These are phyloP conservation scores for Hansfordia pulvinata DNA, from an alignment of 2,329 filamentous ascomycete species.

Conservation along the genomic window DNA sequence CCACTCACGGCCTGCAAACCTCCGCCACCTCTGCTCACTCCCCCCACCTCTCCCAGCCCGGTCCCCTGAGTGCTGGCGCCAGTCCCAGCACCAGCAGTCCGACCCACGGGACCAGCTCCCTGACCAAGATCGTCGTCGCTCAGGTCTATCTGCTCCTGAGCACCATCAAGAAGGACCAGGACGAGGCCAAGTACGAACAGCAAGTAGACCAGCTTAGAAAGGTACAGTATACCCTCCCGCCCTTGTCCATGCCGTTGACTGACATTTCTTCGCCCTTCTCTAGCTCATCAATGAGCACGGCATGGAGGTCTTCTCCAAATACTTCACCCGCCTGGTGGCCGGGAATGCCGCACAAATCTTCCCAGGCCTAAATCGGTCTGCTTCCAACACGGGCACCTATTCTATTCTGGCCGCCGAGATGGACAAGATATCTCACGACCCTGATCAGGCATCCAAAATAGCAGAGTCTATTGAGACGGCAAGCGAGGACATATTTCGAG, in stretches of 20 bases:
- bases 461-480: slow-evolving; percentile 84
- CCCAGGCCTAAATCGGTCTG: slow-evolving; percentile 58
- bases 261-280: slow-evolving; percentile 4
- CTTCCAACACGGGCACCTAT: slow-evolving; percentile 70
- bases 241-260: slow-evolving; percentile 4
- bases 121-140: slow-evolving; percentile 88
- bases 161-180: slow-evolving; percentile 89
- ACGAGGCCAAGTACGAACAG: slow-evolving; percentile 77
- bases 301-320: slow-evolving; percentile 97
- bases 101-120: slow-evolving; percentile 44
- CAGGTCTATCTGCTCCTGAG: slow-evolving; percentile 91
- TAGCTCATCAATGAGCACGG: slow-evolving; percentile 94
- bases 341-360: slow-evolving; percentile 90
- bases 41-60: slow-evolving; percentile 41
- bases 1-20: slow-evolving; percentile 33
- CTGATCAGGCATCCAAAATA: slow-evolving; percentile 76
- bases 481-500: slow-evolving; percentile 85
- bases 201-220: slow-evolving; percentile 87
- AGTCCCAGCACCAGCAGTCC: slow-evolving; percentile 50
- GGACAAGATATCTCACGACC: slow-evolving; percentile 69
- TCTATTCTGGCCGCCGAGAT: slow-evolving; percentile 72
- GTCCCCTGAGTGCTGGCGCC: slow-evolving; percentile 43
- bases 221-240: slow-evolving; percentile 35
- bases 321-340: slow-evolving; percentile 83
- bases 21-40: slow-evolving; percentile 43